Base-by-base conservation (phyloP, 2,329 filamentous ascomycete species). In the Beauveria asiatica region DNA sequence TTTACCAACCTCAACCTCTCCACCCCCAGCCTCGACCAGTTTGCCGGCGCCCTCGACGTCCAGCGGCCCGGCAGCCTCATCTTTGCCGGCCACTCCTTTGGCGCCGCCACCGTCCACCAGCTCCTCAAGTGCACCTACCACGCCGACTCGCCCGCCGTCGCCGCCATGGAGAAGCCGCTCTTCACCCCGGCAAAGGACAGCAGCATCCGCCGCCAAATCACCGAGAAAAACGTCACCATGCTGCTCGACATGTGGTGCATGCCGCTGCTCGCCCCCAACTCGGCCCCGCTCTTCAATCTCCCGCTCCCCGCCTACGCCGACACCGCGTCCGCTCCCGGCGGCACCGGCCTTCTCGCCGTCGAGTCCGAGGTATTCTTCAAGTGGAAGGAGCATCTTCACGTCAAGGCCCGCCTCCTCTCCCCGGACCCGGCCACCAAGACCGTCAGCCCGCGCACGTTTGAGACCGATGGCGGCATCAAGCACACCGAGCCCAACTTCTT, bases 161-260 rank as follows among this genome's bases (percentile, higher is more conserved):
- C 73, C 6, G 67, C 70, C 33, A 80, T 82, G 63, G 75, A 78
- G 55, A 76, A 76, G 27, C 83, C 87, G 0, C 76, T 93, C 0
- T 91, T 87, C 70, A 73, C 71, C 0, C 88, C 89, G 0, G 72
- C 74, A 1, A 68, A 74, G 6, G 74, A 78, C 50, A 86, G 84
- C 0, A 73, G 76, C 0, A 76, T 94, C 25, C 74, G 80, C 45
- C 70, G 72, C 2, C 90, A 93, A 70, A 82, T 95, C 64, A 91
- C 86, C 0, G 80, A 86, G 1, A 75, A 78, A 46, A 88, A 83
- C 9, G 81, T 88, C 0, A 76, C 85, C 1, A 80, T 90, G 61
- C 77, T 95, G 1, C 81, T 95, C 10, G 91, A 96, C 67, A 85
- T 91, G 74, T 95, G 90, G 90, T 86, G 85, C 62, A 80, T 92